Evolutionary conservation across 2,329 filamentous ascomycete genomes (phyloP).

Genomic region (Arthrinium phaeospermum): DNA sequence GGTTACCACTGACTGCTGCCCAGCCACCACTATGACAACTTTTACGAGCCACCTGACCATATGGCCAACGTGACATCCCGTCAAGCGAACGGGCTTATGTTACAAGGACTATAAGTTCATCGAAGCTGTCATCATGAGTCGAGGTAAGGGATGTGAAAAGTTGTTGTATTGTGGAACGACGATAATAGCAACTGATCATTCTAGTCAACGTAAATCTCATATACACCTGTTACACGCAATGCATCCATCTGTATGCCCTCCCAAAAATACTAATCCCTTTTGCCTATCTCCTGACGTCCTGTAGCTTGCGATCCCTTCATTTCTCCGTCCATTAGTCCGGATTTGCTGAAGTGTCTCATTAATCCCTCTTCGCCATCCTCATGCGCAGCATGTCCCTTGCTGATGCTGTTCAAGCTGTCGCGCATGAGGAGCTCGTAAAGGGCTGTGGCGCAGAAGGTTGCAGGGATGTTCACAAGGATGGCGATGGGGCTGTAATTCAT

Average conservation of each 20-base stretch:
- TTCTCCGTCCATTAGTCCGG: background rate
- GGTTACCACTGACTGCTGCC: background rate
- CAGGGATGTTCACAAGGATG: background rate
- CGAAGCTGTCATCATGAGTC: background rate
- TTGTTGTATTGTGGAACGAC: background rate
- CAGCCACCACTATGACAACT: background rate
- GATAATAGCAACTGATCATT: background rate
- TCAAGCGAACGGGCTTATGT: background rate
- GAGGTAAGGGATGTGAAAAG: background rate
- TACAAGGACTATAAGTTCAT: background rate
- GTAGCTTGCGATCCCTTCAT: background rate
- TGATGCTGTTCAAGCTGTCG: background rate
- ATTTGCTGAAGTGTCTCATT: background rate
- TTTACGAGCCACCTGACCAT: background rate
- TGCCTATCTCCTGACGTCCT: background rate
- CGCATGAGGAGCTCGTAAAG: conserved; percentile 9
- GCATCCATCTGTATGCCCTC: background rate
- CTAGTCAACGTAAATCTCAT: background rate
- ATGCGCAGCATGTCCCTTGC: conserved; percentile 5
- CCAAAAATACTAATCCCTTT: background rate
- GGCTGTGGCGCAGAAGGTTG: background rate
- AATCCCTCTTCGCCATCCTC: conserved; percentile 5
- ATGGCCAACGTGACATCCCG: background rate
- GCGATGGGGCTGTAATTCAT: conserved; percentile 10
- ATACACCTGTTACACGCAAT: background rate